Conservation (phyloP, 2,329 filamentous ascomycete species). For the Pseudodiploospora longispora region DNA sequence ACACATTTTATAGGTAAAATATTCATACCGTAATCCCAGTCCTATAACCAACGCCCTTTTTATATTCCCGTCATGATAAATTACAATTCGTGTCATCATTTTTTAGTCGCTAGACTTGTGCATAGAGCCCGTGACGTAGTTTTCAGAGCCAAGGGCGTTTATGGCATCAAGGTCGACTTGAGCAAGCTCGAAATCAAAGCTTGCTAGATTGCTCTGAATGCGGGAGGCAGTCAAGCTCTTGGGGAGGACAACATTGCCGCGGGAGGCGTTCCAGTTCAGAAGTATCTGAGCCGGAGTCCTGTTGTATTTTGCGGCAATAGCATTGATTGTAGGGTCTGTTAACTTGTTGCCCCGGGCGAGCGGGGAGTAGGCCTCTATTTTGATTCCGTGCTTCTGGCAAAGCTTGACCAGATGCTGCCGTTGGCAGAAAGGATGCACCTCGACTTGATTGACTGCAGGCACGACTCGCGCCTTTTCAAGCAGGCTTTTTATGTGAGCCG, state of each 20-base stretch:
- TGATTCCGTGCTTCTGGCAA: constrained; percentile 48
- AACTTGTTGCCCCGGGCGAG: constrained; percentile 30
- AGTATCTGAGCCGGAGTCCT: constrained; percentile 68
- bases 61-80: no score
- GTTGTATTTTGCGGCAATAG: constrained; percentile 59
- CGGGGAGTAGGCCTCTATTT: constrained; percentile 50
- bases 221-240: constrained; percentile 61
- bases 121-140: constrained; percentile 56
- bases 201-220: constrained; percentile 57
- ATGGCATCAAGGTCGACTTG: constrained; percentile 52
- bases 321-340: constrained; percentile 51
- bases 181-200: constrained; percentile 55
- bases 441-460: constrained; percentile 71
- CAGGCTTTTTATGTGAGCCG: constrained; percentile 51
- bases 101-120: constrained; percentile 31
- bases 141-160: constrained; percentile 57
- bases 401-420: constrained; percentile 50
- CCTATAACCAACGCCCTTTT: no score
- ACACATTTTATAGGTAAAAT: no score
- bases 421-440: constrained; percentile 68
- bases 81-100: neutral
- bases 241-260: constrained; percentile 64
- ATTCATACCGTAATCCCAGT: no score
- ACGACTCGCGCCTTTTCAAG: constrained; percentile 47
- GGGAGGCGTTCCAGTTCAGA: constrained; percentile 70